Conservation (phyloP, 2,329 filamentous ascomycete species). For the Coniochaeta sp. region DNA sequence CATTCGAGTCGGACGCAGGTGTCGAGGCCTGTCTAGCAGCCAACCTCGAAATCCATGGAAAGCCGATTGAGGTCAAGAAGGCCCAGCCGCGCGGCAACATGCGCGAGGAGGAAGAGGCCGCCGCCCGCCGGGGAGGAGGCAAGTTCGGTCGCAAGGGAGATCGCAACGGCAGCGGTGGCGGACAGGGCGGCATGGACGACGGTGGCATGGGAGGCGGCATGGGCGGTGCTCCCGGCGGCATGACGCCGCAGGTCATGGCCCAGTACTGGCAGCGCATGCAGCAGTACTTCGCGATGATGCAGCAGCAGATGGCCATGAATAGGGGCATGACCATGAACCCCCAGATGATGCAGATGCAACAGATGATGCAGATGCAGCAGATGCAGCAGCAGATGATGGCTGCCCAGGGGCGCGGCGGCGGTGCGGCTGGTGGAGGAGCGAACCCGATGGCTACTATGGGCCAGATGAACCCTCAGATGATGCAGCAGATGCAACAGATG, state of each 20-base stretch:
- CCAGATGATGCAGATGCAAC: slow-evolving; percentile 68
- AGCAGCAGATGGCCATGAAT: slow-evolving; percentile 86
- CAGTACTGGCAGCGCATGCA: slow-evolving; percentile 99
- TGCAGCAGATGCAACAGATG: slow-evolving; percentile 50
- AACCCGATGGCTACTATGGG: slow-evolving; percentile 33
- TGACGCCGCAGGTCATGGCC: slow-evolving; percentile 96
- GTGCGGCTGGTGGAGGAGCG: slow-evolving; percentile 4
- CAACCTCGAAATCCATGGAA: slow-evolving; percentile 86
- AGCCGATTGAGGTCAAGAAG: slow-evolving; percentile 97
- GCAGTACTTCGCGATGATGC: slow-evolving; percentile 92
- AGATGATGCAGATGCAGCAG: slow-evolving; percentile 53
- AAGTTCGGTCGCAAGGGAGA: slow-evolving; percentile 42
- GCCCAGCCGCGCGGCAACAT: slow-evolving; percentile 93
- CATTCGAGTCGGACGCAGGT: slow-evolving; percentile 91
- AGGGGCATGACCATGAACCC: slow-evolving; percentile 59
- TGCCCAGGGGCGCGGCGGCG: slow-evolving; percentile 21
- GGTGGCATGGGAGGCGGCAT: slow-evolving; percentile 21
- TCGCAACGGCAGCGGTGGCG: slow-evolving; percentile 16
- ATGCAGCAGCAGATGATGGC: slow-evolving; percentile 39
- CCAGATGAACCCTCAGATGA: slow-evolving; percentile 42
- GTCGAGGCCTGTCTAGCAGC: slow-evolving; percentile 84
- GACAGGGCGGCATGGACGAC: slow-evolving; percentile 29
- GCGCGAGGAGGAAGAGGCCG: slow-evolving; percentile 78
- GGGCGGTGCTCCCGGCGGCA: slow-evolving; percentile 41
- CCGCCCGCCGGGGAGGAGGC: slow-evolving; percentile 40